Evolutionary conservation across 306 rosid genomes (phyloP).

Genomic region (Vigna trinervia): DNA sequence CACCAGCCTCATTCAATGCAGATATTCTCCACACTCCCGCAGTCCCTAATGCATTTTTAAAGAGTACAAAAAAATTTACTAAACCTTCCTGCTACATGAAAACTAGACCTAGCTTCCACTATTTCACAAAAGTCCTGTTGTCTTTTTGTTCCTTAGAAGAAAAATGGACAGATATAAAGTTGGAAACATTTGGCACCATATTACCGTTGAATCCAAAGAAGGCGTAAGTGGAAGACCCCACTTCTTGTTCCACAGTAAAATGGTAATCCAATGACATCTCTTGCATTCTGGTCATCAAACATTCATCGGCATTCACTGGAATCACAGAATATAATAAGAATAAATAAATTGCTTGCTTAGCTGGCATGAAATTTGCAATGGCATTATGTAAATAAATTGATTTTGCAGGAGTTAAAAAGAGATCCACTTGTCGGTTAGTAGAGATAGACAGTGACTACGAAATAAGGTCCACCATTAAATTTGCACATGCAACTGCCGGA

Average conservation of each 20-base stretch:
- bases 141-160: not conserved
- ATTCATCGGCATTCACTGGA: slow-evolving; percentile 84
- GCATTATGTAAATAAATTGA: slow-evolving; percentile 27
- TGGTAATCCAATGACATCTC: slow-evolving; percentile 98
- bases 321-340: not conserved
- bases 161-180: not conserved
- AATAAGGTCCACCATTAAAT: slow-evolving; percentile 68
- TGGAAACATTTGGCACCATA: not conserved
- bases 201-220: slow-evolving; percentile 95
- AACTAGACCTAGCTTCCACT: slow-evolving; percentile 9
- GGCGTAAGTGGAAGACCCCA: slow-evolving; percentile 89
- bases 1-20: slow-evolving; percentile 92
- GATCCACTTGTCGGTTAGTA: slow-evolving; percentile 52
- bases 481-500: slow-evolving; percentile 68
- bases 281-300: slow-evolving; percentile 97
- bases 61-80: not conserved
- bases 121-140: not conserved
- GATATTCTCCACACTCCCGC: slow-evolving; percentile 98
- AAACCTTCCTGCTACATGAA: slow-evolving; percentile 24
- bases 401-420: slow-evolving; percentile 41
- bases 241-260: slow-evolving; percentile 96
- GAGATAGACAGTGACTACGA: slow-evolving; percentile 56
- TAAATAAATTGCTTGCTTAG: slow-evolving; percentile 20
- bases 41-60: slow-evolving; percentile 62
- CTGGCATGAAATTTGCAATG: slow-evolving; percentile 31